Conservation (phyloP, 2,329 filamentous ascomycete genomes). For the Colletotrichum siamense region DNA sequence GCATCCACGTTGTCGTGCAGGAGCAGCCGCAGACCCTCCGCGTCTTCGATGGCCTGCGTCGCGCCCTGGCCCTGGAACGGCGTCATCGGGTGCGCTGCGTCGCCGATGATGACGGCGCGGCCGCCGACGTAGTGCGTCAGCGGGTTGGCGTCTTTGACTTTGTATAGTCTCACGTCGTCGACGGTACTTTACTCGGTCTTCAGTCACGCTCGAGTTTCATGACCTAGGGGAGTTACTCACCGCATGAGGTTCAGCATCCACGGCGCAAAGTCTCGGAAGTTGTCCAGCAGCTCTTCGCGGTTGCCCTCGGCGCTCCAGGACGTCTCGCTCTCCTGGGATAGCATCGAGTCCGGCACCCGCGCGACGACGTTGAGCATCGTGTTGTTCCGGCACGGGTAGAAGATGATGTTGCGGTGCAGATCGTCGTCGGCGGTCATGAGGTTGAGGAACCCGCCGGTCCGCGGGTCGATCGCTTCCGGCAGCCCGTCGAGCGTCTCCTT, state of each 20-base stretch:
- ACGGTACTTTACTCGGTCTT: not conserved
- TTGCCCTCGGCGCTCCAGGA: constrained; percentile 9
- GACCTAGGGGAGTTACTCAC: not conserved
- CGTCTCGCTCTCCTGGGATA: not conserved
- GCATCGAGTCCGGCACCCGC: not conserved
- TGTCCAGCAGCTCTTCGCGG: not conserved
- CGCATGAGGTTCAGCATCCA: constrained; percentile 12
- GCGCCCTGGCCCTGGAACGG: constrained; percentile 18
- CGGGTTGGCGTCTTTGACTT: constrained; percentile 40
- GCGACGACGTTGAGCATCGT: constrained; percentile 4
- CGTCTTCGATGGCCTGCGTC: constrained; percentile 17
- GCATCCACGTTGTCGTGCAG: constrained; percentile 1
- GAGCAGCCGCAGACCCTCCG: constrained; percentile 1
- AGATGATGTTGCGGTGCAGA: constrained; percentile 5
- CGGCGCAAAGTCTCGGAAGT: constrained; percentile 10
- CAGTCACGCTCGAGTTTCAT: not conserved
- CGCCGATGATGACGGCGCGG: constrained; percentile 10
- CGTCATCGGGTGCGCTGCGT: constrained; percentile 21
- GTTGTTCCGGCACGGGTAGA: constrained; percentile 9
- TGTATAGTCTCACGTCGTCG: constrained; percentile 1
- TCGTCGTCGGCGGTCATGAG: constrained; percentile 8
- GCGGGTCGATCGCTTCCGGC: not conserved
- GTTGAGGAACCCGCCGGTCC: not conserved
- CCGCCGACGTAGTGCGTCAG: constrained; percentile 37
- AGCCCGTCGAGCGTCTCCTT: not conserved